Base-by-base conservation (phyloP, 2,329 filamentous ascomycete genomes). In the Fusarium succisae region DNA sequence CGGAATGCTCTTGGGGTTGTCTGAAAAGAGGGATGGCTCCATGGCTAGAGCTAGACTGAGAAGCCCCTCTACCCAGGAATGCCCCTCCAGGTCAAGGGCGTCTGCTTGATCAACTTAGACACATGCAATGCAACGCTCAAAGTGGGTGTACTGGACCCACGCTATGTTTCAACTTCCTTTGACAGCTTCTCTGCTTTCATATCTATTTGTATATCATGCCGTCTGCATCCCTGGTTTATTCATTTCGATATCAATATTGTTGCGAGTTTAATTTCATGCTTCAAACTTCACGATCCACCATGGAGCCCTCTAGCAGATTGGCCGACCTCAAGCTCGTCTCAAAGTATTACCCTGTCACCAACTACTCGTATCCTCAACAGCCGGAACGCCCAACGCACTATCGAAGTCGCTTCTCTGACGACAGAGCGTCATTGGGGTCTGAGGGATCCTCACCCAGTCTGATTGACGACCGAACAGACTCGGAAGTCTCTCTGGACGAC, bases 381-480 rank as follows among this genome's bases (percentile, higher is more conserved):
- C 62, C 76, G 37, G 72, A 79, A 60, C 64, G 70, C 24, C 63
- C 65, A 51, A 70, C 77, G 26, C 67, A 76, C 48, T 47, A 70
- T 65, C 51, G 71, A 62, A 63, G 76, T 55, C 61, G 72, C 57
- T 59, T 77, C 57, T 76, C 70, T 39, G 74, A 76, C 22, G 78
- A 82, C 59, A 83, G 83, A 74, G 84, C 81, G 60, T 89, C 87
- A 7, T 74, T 86, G 39, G 84, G 81, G 38, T 88, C 86, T 2
- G 82, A 85, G 48, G 81, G 79, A 32, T 88, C 87, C 8, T 74
- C 84, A 8, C 87, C 87, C 2, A 84, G 85, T 35, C 82, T 89
- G 77, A 83, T 87, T 22, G 87, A 89, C 70, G 85, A 88, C 74
- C 84, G 83, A 10, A 82, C 82, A 12, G 87, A 88, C 73, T 88